Percentiles rank a stretch among this genome's conserved stretches.
phyloP scores from a whole-genome alignment of 1,139 yeast species.

The Pichia inconspicua region DNA sequence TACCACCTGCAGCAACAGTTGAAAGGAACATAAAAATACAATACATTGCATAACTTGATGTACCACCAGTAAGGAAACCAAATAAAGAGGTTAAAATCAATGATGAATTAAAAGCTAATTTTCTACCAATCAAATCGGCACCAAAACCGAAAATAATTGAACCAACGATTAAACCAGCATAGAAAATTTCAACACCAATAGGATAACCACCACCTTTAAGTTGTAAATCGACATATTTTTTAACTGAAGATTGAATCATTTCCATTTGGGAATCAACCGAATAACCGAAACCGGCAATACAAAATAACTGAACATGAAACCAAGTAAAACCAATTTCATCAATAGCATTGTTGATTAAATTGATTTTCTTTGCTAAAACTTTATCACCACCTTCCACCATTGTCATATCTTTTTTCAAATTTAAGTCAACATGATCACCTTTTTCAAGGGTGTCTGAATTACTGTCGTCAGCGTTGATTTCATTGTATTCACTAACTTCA shows the following conservation, averaged over 20 bases:
- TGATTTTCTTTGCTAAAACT: conserved; percentile 21
- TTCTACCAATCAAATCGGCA: conserved; percentile 54
- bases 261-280: conserved; percentile 54
- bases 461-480: neutral
- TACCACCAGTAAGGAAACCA: conserved; percentile 48
- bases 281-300: conserved; percentile 54
- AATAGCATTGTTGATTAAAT: conserved; percentile 36
- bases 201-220: conserved; percentile 29
- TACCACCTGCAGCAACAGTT: conserved; percentile 50
- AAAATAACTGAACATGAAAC: conserved; percentile 39
- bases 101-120: conserved; percentile 47
- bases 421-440: neutral
- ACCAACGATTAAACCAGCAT: conserved; percentile 47
- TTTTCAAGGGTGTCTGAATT: neutral
- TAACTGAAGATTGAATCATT: conserved; percentile 39
- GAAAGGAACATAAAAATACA: conserved; percentile 41
- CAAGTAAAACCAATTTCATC: conserved; percentile 47
- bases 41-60: conserved; percentile 35
- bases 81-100: conserved; percentile 43
- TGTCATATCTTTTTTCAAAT: conserved; percentile 4
- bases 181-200: conserved; percentile 28
- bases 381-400: conserved; percentile 17
- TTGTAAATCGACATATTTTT: conserved; percentile 35
- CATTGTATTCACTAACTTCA: neutral
- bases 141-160: conserved; percentile 52